Conservation (phyloP, 2,329 filamentous ascomycete species). For the Erysiphe neolycopersici region DNA sequence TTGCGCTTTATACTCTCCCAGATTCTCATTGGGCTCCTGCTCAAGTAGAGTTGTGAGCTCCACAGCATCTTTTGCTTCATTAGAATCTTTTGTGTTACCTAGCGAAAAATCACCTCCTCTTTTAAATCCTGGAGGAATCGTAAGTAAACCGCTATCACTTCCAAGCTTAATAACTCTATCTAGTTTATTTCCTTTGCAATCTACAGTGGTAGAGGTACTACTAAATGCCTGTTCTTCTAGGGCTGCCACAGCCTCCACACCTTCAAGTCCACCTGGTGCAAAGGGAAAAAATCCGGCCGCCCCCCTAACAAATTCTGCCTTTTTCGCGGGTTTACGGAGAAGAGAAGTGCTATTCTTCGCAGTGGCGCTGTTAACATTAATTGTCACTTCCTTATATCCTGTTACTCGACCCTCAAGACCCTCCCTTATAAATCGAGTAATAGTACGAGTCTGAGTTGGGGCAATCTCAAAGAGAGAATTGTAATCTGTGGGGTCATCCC, state of each 20-base stretch:
- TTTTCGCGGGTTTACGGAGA: conserved; percentile 56
- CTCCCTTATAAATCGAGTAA: conserved; percentile 74
- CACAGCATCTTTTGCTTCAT: conserved; percentile 33
- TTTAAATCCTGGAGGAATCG: conserved; percentile 55
- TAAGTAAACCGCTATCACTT: conserved; percentile 48
- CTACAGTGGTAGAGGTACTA: conserved; percentile 18
- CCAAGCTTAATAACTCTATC: conserved; percentile 68
- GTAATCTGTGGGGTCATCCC: conserved; percentile 61
- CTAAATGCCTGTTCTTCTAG: conserved; percentile 49
- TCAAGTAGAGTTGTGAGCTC: conserved; percentile 41
- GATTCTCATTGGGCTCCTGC: conserved; percentile 17
- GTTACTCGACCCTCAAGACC: conserved; percentile 81
- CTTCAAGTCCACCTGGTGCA: conserved; percentile 67
- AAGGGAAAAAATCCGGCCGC: conserved; percentile 89
- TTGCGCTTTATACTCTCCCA: conserved; percentile 13
- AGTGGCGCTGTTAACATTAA: conserved; percentile 67
- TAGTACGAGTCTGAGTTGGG: conserved; percentile 78
- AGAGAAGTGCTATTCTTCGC: conserved; percentile 91
- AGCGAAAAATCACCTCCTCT: conserved; percentile 45
- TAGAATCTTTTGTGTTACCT: conserved; percentile 27
- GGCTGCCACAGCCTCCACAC: conserved; percentile 61
- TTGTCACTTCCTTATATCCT: conserved; percentile 80
- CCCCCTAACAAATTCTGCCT: conserved; percentile 77
- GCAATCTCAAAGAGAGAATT: conserved; percentile 67
- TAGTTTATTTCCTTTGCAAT: conserved; percentile 26